Evolutionary conservation across 352 stramenopile species (phyloP).

Genomic region (Aphanomyces stellatus): DNA sequence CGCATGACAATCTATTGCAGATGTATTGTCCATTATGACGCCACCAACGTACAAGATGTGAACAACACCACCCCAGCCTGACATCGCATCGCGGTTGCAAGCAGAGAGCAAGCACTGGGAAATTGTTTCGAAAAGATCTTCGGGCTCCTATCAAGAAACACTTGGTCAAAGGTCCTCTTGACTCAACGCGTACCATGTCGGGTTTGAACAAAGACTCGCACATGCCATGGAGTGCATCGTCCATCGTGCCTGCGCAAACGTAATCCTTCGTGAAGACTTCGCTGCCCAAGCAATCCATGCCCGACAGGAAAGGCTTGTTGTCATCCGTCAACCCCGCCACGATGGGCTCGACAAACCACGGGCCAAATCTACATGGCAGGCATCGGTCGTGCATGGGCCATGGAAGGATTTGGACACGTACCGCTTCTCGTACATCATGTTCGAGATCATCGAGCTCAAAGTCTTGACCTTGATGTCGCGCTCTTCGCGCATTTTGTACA

Average conservation of each 20-base stretch:
- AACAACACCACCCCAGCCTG: slow-evolving; percentile 96
- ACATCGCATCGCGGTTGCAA: slow-evolving; percentile 97
- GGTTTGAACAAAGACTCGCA: slow-evolving; percentile 97
- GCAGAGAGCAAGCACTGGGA: slow-evolving; percentile 96
- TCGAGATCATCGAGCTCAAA: slow-evolving; percentile 93
- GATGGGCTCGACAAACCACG: slow-evolving; percentile 98
- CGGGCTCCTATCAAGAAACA: slow-evolving; percentile 81
- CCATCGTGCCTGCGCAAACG: slow-evolving; percentile 96
- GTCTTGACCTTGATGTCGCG: slow-evolving; percentile 97
- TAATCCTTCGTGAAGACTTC: slow-evolving; percentile 96
- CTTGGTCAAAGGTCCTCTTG: too few relatives aligned
- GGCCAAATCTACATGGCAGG: slow-evolving; percentile 82
- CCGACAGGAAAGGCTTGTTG: slow-evolving; percentile 94
- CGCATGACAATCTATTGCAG: neutral
- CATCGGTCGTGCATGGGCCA: neutral
- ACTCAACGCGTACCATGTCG: slow-evolving; percentile 88
- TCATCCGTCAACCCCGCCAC: slow-evolving; percentile 94
- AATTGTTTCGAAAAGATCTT: slow-evolving; percentile 98
- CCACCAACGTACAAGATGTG: slow-evolving; percentile 93
- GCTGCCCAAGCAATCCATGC: slow-evolving; percentile 97
- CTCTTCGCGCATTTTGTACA: slow-evolving; percentile 99
- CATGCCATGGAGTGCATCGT: slow-evolving; percentile 97
- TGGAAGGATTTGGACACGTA: slow-evolving; percentile 18
- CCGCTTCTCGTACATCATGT: slow-evolving; percentile 98
- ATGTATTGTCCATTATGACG: too few relatives aligned